These are phyloP conservation scores for Leishmania mexicana DNA, from an alignment of 208 protist species.

Conservation along the genomic window DNA sequence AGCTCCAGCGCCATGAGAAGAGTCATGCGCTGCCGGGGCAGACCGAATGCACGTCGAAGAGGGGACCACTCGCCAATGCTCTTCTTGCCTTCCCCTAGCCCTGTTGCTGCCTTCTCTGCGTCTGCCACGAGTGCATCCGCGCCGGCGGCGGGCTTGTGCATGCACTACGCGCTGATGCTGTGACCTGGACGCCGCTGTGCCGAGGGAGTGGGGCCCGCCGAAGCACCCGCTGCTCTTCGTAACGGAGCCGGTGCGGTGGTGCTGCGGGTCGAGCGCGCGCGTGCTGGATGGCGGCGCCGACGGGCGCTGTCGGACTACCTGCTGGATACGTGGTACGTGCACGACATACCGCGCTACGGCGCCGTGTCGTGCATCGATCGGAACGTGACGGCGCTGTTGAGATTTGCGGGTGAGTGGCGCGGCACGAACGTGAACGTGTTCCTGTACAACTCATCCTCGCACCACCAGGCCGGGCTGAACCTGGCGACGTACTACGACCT, in stretches of 20 bases:
- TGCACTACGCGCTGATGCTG: slow-evolving; percentile 67
- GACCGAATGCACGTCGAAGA: too few relatives aligned
- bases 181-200: slow-evolving; percentile 75
- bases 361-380: slow-evolving; percentile 26
- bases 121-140: neutral
- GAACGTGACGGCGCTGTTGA: neutral
- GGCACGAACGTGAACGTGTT: slow-evolving; percentile 8
- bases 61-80: too few relatives aligned
- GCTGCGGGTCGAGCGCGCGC: neutral
- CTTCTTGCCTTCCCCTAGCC: too few relatives aligned
- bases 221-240: slow-evolving; percentile 75
- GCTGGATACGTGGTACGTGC: slow-evolving; percentile 37
- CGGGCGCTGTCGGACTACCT: slow-evolving; percentile 57
- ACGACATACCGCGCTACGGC: slow-evolving; percentile 10
- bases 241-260: slow-evolving; percentile 37
- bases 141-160: slow-evolving; percentile 43
- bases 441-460: slow-evolving; percentile 21
- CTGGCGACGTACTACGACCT: slow-evolving; percentile 92
- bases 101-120: too few relatives aligned
- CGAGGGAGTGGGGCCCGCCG: slow-evolving; percentile 56
- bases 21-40: too few relatives aligned
- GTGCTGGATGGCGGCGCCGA: slow-evolving; percentile 25
- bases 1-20: too few relatives aligned
- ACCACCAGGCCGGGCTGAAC: slow-evolving; percentile 27
- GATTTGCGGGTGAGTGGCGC: neutral